Evolutionary conservation across 1,284 basidiomycete species (phyloP).

Genomic region (Cryptococcus sp.): DNA sequence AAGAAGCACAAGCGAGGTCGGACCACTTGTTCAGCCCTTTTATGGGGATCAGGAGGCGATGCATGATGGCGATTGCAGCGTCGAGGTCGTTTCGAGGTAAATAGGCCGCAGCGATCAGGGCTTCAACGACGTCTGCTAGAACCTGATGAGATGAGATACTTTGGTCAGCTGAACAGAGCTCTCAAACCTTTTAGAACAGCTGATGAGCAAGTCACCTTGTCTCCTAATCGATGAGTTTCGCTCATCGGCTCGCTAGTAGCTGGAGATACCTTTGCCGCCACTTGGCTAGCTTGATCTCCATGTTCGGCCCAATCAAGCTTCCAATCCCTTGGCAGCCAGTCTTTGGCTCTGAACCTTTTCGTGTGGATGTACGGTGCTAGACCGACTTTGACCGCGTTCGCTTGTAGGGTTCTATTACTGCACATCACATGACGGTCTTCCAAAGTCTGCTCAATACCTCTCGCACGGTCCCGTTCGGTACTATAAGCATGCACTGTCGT

Average conservation of each 20-base stretch:
- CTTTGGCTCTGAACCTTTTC: constrained; percentile 17
- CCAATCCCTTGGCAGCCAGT: constrained; percentile 40
- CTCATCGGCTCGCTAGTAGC: not conserved
- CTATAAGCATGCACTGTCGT: constrained; percentile 27
- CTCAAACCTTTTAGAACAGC: not conserved
- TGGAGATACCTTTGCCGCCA: not conserved
- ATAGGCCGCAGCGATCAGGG: constrained; percentile 42
- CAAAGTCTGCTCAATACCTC: constrained; percentile 18
- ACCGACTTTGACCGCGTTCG: constrained; percentile 21
- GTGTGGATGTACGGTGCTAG: constrained; percentile 37
- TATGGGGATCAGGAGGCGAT: constrained; percentile 23
- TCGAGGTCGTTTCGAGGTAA: constrained; percentile 26
- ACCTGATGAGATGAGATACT: constrained; percentile 20
- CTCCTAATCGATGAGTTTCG: constrained; percentile 26
- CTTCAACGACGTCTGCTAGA: constrained; percentile 44
- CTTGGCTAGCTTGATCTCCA: not conserved
- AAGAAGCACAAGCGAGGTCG: constrained; percentile 11
- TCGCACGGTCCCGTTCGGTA: constrained; percentile 1
- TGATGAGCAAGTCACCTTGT: constrained; percentile 31
- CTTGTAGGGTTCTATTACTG: constrained; percentile 31
- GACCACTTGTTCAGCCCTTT: constrained; percentile 20
- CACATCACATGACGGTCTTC: constrained; percentile 27
- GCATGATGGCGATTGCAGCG: constrained; percentile 29
- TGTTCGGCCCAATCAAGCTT: constrained; percentile 6
- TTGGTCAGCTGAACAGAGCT: not conserved